A percentile compares a stretch with the other conserved stretches of the same genome.
These are phyloP conservation scores for Leishmania tropica DNA, from an alignment of 208 protist species.

Conservation along the genomic window DNA sequence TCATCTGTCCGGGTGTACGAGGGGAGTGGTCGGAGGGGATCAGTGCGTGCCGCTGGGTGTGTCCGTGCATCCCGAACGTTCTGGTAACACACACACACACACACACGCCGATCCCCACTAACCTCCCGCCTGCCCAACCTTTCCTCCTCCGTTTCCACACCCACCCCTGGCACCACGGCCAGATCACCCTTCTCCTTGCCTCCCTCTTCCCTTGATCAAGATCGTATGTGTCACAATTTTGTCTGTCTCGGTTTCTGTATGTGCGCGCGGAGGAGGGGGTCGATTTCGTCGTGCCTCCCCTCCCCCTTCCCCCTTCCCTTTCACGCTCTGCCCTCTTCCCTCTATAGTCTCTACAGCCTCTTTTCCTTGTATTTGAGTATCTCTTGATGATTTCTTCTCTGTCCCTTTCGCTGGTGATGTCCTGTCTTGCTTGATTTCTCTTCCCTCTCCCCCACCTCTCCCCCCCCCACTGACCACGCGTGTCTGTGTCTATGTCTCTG, in stretches of 20 bases:
- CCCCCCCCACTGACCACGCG: neutral
- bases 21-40: neutral
- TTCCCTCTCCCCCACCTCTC: neutral
- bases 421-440: neutral
- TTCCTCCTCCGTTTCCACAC: neutral
- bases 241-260: neutral
- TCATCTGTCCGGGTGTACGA: neutral
- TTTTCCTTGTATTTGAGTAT: neutral
- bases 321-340: neutral
- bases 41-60: neutral
- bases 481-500: neutral
- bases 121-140: neutral
- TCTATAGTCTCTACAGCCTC: neutral
- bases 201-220: neutral
- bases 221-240: neutral
- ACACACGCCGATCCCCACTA: neutral
- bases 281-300: neutral
- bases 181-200: neutral
- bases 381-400: neutral
- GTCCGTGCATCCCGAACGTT: neutral
- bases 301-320: neutral
- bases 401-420: neutral
- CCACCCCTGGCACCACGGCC: neutral
- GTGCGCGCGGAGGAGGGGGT: too few species aligned
- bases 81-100: neutral